Percentiles rank a stretch among this genome's conserved stretches.
These are phyloP conservation scores for Euphorbia peplus DNA, from an alignment of 345 rosid species.

Conservation along the genomic window DNA sequence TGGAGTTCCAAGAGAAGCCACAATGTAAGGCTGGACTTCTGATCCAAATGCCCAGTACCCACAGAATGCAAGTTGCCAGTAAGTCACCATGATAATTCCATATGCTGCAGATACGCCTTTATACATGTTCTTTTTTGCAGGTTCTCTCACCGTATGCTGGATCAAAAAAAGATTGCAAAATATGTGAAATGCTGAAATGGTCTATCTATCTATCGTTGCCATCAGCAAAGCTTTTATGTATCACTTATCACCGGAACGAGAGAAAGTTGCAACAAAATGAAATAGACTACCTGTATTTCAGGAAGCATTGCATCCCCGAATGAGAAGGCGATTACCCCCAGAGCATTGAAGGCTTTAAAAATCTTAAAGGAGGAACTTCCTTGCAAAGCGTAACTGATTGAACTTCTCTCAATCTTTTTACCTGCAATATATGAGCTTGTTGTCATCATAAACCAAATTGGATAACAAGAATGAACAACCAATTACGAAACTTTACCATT, in stretches of 20 bases:
- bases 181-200: neutral
- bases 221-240: neutral
- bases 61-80: slow-evolving; percentile 49
- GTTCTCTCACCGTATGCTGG: slow-evolving; percentile 43
- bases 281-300: slow-evolving; percentile 44
- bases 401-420: slow-evolving; percentile 32
- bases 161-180: neutral
- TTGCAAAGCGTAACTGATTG: slow-evolving; percentile 35
- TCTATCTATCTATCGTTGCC: neutral
- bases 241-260: neutral
- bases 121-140: slow-evolving; percentile 43
- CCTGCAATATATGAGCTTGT: slow-evolving; percentile 25
- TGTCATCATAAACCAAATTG: neutral
- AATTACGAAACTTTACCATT: slow-evolving; percentile 28
- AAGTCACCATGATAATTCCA: slow-evolving; percentile 31
- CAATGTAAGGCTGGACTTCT: slow-evolving; percentile 45
- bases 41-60: slow-evolving; percentile 60
- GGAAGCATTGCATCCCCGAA: slow-evolving; percentile 64
- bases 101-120: slow-evolving; percentile 55
- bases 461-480: neutral
- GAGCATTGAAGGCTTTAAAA: slow-evolving; percentile 52
- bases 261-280: neutral
- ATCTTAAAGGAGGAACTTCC: slow-evolving; percentile 41
- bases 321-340: slow-evolving; percentile 52
- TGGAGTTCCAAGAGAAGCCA: slow-evolving; percentile 42